A percentile compares a stretch with the other conserved stretches of the same genome.
Conservation (phyloP, 176 grass and related monocot genomes). For the Stipa capillata region DNA sequence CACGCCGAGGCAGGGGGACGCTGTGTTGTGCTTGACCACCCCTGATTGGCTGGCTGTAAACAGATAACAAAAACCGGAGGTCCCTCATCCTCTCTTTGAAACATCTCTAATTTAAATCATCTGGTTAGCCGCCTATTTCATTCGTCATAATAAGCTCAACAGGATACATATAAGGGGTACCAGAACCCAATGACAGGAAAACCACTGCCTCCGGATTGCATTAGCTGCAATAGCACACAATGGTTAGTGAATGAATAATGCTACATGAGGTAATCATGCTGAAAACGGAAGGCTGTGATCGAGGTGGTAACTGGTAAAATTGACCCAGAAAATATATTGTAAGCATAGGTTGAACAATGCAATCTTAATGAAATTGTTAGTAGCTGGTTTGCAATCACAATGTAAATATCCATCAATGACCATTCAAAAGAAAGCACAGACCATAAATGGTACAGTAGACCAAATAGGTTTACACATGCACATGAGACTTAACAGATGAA, state of each 20-base stretch:
- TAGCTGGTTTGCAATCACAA: background rate
- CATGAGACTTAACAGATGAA: background rate
- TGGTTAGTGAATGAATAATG: background rate
- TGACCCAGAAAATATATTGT: background rate
- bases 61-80: background rate
- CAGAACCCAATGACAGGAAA: background rate
- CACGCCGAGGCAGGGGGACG: constrained; percentile 10
- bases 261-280: background rate
- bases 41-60: background rate
- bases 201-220: background rate
- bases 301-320: background rate
- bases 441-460: background rate
- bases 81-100: background rate
- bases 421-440: background rate
- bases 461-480: background rate
- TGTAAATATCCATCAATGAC: background rate
- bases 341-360: background rate
- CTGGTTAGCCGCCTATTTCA: background rate
- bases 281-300: background rate
- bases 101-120: background rate
- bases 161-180: background rate
- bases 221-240: background rate
- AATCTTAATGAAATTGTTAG: background rate
- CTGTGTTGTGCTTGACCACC: constrained; percentile 19
- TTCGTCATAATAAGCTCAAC: constrained; percentile 14